These are phyloP conservation scores for Schizochytrium sp. DNA, from an alignment of 108 stramenopile genomes.

Conservation along the genomic window DNA sequence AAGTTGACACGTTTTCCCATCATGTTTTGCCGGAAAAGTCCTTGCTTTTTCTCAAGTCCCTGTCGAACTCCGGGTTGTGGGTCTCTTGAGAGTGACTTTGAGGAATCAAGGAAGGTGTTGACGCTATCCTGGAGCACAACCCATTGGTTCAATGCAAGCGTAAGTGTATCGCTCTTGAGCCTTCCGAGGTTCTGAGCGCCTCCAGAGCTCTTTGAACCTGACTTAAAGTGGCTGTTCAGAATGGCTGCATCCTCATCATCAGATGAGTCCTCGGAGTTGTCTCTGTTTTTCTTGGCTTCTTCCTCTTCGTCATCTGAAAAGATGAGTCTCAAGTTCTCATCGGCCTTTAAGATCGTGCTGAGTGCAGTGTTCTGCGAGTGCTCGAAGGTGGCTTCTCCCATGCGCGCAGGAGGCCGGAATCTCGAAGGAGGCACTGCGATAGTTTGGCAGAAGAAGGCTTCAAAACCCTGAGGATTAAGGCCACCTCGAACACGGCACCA, in stretches of 20 bases:
- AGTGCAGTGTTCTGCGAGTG: constrained; percentile 93
- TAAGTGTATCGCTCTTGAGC: constrained; percentile 62
- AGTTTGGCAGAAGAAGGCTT: constrained; percentile 87
- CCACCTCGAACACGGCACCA: constrained; percentile 78
- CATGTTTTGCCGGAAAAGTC: constrained; percentile 97
- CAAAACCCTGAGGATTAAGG: constrained; percentile 75
- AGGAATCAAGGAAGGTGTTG: constrained; percentile 93
- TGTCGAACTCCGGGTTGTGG: constrained; percentile 86
- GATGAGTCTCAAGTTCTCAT: constrained; percentile 26
- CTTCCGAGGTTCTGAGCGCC: neutral
- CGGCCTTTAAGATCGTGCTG: constrained; percentile 80
- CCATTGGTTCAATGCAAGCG: constrained; percentile 78
- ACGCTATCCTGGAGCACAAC: constrained; percentile 93
- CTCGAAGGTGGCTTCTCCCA: constrained; percentile 90
- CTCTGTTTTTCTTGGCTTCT: neutral
- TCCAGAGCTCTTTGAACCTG: neutral
- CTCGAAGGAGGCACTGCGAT: constrained; percentile 92
- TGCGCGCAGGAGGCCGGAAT: constrained; percentile 92
- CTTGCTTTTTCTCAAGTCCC: constrained; percentile 97
- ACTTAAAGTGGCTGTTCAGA: neutral
- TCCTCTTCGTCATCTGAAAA: constrained; percentile 17
- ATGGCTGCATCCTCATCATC: neutral
- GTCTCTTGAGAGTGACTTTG: constrained; percentile 73
- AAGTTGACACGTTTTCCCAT: constrained; percentile 99
- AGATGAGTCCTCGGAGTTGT: neutral